Conservation (phyloP, 768 basidiomycete species). For the Trametes meyenii region DNA sequence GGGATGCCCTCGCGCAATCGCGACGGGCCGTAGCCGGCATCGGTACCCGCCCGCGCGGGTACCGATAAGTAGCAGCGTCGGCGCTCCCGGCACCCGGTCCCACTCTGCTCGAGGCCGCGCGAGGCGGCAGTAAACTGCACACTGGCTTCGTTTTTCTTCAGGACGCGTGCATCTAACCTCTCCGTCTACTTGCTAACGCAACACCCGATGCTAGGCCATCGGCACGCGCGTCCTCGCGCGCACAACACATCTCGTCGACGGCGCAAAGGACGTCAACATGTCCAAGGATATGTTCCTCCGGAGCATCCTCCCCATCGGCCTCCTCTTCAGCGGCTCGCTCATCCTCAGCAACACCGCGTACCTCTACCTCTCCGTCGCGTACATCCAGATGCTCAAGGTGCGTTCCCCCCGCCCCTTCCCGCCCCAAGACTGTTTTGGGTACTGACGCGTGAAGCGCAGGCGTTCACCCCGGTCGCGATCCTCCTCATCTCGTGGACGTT, state of each 20-base stretch:
- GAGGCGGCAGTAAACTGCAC: too few relatives aligned
- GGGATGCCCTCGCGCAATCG: too few relatives aligned
- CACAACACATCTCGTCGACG: conserved; percentile 81
- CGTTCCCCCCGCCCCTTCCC: conserved; percentile 17
- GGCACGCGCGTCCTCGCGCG: conserved; percentile 87
- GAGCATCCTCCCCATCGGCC: conserved; percentile 90
- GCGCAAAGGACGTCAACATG: conserved; percentile 77
- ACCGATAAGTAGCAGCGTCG: not conserved
- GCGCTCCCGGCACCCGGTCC: not conserved
- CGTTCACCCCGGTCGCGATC: conserved; percentile 88
- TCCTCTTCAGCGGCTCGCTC: conserved; percentile 91
- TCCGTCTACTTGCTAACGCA: not conserved
- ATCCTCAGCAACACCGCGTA: conserved; percentile 93
- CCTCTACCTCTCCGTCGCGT: conserved; percentile 87
- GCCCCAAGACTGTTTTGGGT: too few relatives aligned
- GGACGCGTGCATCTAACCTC: too few relatives aligned
- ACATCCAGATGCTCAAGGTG: conserved; percentile 97
- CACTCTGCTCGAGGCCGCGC: too few relatives aligned
- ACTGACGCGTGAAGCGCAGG: conserved; percentile 47
- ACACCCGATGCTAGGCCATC: conserved; percentile 51
- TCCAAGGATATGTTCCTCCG: conserved; percentile 75
- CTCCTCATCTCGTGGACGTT: conserved; percentile 92
- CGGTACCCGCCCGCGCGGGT: too few relatives aligned
- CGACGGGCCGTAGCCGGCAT: too few relatives aligned
- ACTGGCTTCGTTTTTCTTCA: too few relatives aligned